These are phyloP conservation scores for Cenchrus fungigraminus DNA, from an alignment of 176 grass and related monocot species.

Conservation along the genomic window DNA sequence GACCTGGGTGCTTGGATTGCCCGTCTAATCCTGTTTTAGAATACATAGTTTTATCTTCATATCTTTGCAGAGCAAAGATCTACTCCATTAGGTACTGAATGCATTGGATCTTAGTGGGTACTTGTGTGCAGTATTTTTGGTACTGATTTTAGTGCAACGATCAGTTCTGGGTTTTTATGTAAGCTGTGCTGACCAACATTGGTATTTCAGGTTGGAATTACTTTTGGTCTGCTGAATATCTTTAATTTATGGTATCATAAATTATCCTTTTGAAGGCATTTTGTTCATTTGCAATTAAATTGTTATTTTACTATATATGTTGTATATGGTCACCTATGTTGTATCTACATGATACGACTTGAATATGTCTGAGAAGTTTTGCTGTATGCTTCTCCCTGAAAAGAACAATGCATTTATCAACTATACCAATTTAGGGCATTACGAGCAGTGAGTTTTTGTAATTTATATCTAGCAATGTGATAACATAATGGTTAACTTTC, in stretches of 20 bases:
- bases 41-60: neutral
- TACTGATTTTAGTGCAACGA: neutral
- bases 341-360: constrained; percentile 2
- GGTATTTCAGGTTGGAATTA: neutral
- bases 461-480: neutral
- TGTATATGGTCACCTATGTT: neutral
- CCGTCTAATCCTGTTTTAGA: neutral
- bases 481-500: neutral
- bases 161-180: constrained; percentile 9
- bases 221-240: neutral
- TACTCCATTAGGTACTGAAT: neutral
- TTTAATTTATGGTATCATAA: neutral
- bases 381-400: neutral
- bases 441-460: neutral
- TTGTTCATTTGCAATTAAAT: neutral
- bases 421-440: neutral
- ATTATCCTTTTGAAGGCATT: neutral
- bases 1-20: neutral
- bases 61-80: neutral
- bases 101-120: neutral
- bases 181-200: neutral
- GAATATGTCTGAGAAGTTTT: neutral
- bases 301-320: neutral
- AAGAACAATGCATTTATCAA: neutral
- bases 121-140: neutral